These are phyloP conservation scores for Flaveria robusta DNA, from an alignment of 129 eudicot genomes.

Conservation along the genomic window DNA sequence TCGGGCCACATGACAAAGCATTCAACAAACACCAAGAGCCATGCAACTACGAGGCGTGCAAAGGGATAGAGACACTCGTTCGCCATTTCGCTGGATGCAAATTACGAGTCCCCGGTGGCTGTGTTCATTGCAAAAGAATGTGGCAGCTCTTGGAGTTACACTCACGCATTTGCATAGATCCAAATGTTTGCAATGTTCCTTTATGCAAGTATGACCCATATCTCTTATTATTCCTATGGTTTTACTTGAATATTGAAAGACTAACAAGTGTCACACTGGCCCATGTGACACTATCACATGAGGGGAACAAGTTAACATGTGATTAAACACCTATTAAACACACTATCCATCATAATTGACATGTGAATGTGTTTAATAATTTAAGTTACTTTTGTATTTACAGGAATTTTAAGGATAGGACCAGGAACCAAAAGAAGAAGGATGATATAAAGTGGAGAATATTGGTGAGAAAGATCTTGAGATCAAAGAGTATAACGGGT, in stretches of 20 bases:
- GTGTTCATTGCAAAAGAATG: conserved; percentile 93
- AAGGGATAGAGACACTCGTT: conserved; percentile 75
- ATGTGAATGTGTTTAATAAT: conserved; percentile 17
- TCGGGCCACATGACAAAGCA: conserved; percentile 74
- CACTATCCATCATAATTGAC: conserved; percentile 19
- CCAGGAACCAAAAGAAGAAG: conserved; percentile 62
- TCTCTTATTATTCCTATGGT: not conserved
- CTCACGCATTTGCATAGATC: conserved; percentile 72
- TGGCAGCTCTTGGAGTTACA: conserved; percentile 94
- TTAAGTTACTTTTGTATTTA: not conserved
- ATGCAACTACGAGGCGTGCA: conserved; percentile 70
- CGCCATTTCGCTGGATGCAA: conserved; percentile 92
- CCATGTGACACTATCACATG: conserved; percentile 20
- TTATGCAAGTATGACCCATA: conserved; percentile 70
- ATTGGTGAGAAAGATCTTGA: conserved; percentile 83
- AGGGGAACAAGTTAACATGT: conserved; percentile 20
- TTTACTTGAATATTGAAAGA: not conserved
- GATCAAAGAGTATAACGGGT: conserved; percentile 87
- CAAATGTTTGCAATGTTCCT: conserved; percentile 77
- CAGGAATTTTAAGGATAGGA: conserved; percentile 68
- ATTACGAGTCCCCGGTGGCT: conserved; percentile 79
- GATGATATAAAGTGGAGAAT: conserved; percentile 85
- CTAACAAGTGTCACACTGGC: conserved; percentile 6
- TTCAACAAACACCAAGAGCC: conserved; percentile 57
- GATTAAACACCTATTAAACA: not conserved